Conservation (phyloP, 108 stramenopile species). For the Skeletonema tropicum region DNA sequence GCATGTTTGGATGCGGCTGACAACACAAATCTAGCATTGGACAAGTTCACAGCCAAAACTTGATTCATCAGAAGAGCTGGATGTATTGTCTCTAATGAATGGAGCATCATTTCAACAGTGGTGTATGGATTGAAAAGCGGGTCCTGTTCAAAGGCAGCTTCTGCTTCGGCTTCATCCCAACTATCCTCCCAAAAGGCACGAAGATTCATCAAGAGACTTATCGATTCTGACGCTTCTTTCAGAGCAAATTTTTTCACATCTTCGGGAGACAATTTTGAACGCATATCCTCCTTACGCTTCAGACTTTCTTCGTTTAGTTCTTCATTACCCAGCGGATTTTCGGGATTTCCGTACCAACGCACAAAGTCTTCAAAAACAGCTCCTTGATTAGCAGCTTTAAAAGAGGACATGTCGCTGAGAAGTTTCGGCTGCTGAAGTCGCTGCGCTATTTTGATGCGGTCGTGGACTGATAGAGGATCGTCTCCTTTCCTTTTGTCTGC, state of each 20-base stretch:
- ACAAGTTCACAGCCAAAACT: slow-evolving; percentile 77
- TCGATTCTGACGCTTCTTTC: slow-evolving; percentile 75
- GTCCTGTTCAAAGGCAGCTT: slow-evolving; percentile 75
- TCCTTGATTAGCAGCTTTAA: slow-evolving; percentile 86
- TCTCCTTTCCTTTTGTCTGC: not conserved
- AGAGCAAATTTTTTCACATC: slow-evolving; percentile 42
- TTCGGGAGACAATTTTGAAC: slow-evolving; percentile 33
- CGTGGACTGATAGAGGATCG: slow-evolving; percentile 43
- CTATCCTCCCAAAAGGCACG: slow-evolving; percentile 82
- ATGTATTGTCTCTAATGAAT: slow-evolving; percentile 85
- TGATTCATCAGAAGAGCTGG: slow-evolving; percentile 82
- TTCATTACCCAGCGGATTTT: slow-evolving; percentile 57
- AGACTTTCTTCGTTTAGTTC: slow-evolving; percentile 53
- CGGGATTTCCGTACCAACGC: slow-evolving; percentile 86
- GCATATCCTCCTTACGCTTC: slow-evolving; percentile 14
- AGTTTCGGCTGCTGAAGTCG: slow-evolving; percentile 80
- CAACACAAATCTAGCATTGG: slow-evolving; percentile 69
- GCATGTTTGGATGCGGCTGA: slow-evolving; percentile 61
- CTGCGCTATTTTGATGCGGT: slow-evolving; percentile 71
- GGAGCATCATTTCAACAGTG: slow-evolving; percentile 80
- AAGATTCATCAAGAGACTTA: slow-evolving; percentile 62
- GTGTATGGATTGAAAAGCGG: slow-evolving; percentile 77
- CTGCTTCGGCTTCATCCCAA: slow-evolving; percentile 73
- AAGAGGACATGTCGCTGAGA: slow-evolving; percentile 84
- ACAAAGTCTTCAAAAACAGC: slow-evolving; percentile 80